Percentiles rank a stretch among this genome's conserved stretches.
Conservation (phyloP, 352 stramenopile genomes). For the Phytophthora ohioensis region DNA sequence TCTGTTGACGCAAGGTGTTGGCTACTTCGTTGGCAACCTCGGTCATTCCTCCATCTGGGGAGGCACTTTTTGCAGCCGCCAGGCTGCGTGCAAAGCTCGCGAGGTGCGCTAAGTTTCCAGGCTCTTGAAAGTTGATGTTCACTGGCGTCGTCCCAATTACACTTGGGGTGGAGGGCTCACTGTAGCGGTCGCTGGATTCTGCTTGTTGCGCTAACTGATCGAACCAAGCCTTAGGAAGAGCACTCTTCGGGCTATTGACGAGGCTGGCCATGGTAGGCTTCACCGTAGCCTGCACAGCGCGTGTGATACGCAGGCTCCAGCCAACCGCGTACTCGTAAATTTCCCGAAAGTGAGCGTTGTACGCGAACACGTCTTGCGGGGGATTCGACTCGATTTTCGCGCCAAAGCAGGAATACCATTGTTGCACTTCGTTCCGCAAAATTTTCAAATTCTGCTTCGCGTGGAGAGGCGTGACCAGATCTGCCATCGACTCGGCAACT, state of each 20-base stretch:
- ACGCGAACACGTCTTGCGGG: slow-evolving; percentile 78
- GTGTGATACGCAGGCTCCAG: slow-evolving; percentile 82
- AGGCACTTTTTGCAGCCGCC: slow-evolving; percentile 38
- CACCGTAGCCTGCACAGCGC: slow-evolving; percentile 83
- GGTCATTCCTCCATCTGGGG: slow-evolving; percentile 32
- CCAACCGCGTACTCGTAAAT: slow-evolving; percentile 82
- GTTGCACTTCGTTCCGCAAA: slow-evolving; percentile 81
- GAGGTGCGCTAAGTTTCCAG: slow-evolving; percentile 78
- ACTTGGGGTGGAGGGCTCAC: slow-evolving; percentile 45
- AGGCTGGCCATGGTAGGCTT: slow-evolving; percentile 70
- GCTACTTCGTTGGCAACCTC: slow-evolving; percentile 83
- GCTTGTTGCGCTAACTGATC: slow-evolving; percentile 66
- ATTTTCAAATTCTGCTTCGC: slow-evolving; percentile 81
- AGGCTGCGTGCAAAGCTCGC: slow-evolving; percentile 75
- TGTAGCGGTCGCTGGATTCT: slow-evolving; percentile 54
- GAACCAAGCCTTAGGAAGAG: slow-evolving; percentile 82
- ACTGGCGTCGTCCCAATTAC: slow-evolving; percentile 34
- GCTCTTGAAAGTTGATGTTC: slow-evolving; percentile 60
- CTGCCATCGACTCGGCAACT: slow-evolving; percentile 77
- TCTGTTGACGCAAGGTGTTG: slow-evolving; percentile 63
- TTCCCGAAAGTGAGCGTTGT: slow-evolving; percentile 84
- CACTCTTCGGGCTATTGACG: slow-evolving; percentile 77
- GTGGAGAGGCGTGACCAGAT: slow-evolving; percentile 72
- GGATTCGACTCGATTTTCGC: slow-evolving; percentile 76
- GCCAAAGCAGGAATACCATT: slow-evolving; percentile 86